Evolutionary conservation across 2,329 filamentous ascomycete species (phyloP).

Genomic region (Pestalotiopsis sp.): DNA sequence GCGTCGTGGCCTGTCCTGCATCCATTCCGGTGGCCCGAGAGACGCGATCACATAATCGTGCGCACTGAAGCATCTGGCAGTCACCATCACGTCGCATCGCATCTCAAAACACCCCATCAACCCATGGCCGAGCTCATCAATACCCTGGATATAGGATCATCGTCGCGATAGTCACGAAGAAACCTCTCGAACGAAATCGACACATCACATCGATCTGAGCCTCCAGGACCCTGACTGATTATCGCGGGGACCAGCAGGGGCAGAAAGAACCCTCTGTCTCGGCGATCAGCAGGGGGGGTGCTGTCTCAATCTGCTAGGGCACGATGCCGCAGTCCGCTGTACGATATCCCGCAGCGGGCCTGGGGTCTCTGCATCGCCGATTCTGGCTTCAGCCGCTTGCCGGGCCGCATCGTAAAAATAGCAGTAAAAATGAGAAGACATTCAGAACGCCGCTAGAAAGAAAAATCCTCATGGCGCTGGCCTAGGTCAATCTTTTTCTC

Average conservation of each 20-base stretch:
- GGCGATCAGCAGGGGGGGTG: neutral
- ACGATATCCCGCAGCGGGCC: constrained; percentile 8
- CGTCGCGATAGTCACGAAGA: neutral
- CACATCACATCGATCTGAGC: neutral
- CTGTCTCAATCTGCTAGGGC: neutral
- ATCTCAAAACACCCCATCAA: too few relatives aligned
- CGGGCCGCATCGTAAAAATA: constrained; percentile 11
- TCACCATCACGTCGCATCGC: neutral
- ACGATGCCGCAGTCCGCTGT: constrained; percentile 2
- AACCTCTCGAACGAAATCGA: neutral
- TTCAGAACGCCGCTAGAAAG: neutral
- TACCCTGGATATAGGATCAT: too few relatives aligned
- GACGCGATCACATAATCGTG: neutral
- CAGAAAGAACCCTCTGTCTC: neutral
- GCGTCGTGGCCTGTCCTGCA: neutral
- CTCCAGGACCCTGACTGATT: neutral
- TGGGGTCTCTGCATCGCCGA: constrained; percentile 11
- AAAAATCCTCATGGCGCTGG: neutral
- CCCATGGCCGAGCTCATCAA: too few relatives aligned
- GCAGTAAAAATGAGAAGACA: neutral
- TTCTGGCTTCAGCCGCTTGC: neutral
- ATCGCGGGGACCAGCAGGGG: neutral
- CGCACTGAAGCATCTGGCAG: neutral
- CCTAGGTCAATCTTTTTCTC: neutral
- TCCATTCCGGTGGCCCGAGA: neutral